phyloP scores from a whole-genome alignment of 257 asterid species.

The Solanum etuberosum region DNA sequence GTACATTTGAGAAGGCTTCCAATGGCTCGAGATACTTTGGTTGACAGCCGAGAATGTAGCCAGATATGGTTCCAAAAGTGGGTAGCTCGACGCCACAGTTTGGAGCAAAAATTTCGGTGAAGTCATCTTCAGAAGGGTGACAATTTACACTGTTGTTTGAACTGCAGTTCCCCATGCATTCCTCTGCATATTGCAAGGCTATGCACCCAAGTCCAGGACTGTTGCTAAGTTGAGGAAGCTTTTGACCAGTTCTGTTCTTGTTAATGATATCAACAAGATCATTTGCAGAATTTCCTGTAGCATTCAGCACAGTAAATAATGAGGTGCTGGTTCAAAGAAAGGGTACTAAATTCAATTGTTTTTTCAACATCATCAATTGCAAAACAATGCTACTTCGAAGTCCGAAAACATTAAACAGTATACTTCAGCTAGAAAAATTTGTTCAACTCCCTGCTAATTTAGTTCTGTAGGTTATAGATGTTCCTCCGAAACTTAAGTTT shows the following conservation, averaged over 20 bases:
- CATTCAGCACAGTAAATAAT: background rate
- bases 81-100: constrained; percentile 84
- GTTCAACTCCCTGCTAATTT: background rate
- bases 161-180: constrained; percentile 53
- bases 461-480: background rate
- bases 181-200: constrained; percentile 52
- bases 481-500: background rate
- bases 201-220: constrained; percentile 73
- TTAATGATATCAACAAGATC: constrained; percentile 56
- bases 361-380: background rate
- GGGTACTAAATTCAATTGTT: background rate
- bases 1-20: constrained; percentile 43
- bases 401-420: background rate
- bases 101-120: constrained; percentile 74
- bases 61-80: constrained; percentile 57
- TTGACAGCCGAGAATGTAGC: constrained; percentile 46
- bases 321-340: background rate
- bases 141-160: constrained; percentile 41
- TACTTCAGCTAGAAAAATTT: background rate
- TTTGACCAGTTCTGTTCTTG: constrained; percentile 58
- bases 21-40: constrained; percentile 36
- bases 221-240: constrained; percentile 37
- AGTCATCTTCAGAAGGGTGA: constrained; percentile 49
- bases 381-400: background rate
- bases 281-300: constrained; percentile 58